phyloP scores from a whole-genome alignment of 129 eudicot genomes.

The Flaveria ramosissima region DNA sequence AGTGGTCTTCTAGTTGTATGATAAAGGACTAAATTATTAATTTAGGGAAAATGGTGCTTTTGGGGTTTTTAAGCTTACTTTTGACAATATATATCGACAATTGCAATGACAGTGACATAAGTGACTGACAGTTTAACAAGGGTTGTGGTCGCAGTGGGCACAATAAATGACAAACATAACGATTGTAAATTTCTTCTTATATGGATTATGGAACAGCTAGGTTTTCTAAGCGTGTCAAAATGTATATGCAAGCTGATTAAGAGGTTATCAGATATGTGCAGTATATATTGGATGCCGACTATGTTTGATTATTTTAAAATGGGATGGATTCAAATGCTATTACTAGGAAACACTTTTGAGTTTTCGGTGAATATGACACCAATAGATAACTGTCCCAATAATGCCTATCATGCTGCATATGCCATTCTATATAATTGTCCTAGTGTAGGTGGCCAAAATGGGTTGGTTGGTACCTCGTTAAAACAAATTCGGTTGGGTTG shows the following conservation, averaged over 20 bases:
- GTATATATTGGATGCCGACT: conserved; percentile 2
- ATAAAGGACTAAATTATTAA: background rate
- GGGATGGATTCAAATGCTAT: conserved; percentile 4
- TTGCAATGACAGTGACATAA: background rate
- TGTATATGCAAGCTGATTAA: background rate
- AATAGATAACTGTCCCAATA: background rate
- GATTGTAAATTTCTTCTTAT: conserved; percentile 8
- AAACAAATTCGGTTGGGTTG: background rate
- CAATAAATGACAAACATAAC: background rate
- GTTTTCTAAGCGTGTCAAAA: conserved; percentile 6
- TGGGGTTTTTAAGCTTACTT: background rate
- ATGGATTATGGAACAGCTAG: conserved; percentile 2
- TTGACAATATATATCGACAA: background rate
- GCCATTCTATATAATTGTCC: background rate
- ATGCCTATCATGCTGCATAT: conserved; percentile 4
- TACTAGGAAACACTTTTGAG: background rate
- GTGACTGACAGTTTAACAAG: background rate
- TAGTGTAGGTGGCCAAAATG: background rate
- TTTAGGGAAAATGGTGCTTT: conserved; percentile 9
- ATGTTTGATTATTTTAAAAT: background rate
- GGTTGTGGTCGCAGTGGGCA: background rate
- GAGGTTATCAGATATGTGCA: background rate
- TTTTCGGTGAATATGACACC: background rate
- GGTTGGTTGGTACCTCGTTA: conserved; percentile 3
- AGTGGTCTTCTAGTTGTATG: conserved; percentile 1